Evolutionary conservation across 2,329 filamentous ascomycete species (phyloP).

Genomic region (Pseudogymnoascus sp.): DNA sequence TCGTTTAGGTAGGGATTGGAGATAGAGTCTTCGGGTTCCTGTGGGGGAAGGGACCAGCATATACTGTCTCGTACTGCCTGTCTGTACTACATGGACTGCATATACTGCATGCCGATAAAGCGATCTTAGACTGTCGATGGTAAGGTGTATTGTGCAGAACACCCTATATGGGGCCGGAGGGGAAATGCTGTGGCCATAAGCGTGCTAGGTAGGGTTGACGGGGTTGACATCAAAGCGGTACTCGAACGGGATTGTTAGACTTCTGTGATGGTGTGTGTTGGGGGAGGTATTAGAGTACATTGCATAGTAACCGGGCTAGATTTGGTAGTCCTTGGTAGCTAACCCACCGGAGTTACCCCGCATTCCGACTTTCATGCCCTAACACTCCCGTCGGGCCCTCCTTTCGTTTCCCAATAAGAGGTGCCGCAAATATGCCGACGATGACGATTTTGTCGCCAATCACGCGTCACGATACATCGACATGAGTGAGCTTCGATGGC

Average conservation of each 20-base stretch:
- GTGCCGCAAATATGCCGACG: neutral
- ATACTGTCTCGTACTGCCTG: neutral
- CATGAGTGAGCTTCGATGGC: neutral
- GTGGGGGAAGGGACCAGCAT: neutral
- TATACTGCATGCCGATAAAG: neutral
- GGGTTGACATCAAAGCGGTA: neutral
- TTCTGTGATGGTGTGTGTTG: neutral
- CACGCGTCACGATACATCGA: neutral
- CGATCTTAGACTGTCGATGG: neutral
- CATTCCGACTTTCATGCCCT: neutral
- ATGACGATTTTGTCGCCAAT: neutral
- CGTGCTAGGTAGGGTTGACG: neutral
- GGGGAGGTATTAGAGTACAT: neutral
- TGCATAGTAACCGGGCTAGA: neutral
- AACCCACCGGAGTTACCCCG: slow-evolving; percentile 5
- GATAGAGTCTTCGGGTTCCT: neutral
- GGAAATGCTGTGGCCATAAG: neutral
- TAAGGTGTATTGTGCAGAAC: neutral
- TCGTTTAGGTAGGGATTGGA: neutral
- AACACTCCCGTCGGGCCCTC: neutral
- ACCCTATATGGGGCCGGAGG: neutral
- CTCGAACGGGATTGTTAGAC: neutral
- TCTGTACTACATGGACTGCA: neutral
- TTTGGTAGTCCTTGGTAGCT: neutral
- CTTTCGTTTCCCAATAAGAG: neutral